These are phyloP conservation scores for Miscanthus sacchariflorus DNA, from an alignment of 202 grass and related monocot genomes.

Conservation along the genomic window DNA sequence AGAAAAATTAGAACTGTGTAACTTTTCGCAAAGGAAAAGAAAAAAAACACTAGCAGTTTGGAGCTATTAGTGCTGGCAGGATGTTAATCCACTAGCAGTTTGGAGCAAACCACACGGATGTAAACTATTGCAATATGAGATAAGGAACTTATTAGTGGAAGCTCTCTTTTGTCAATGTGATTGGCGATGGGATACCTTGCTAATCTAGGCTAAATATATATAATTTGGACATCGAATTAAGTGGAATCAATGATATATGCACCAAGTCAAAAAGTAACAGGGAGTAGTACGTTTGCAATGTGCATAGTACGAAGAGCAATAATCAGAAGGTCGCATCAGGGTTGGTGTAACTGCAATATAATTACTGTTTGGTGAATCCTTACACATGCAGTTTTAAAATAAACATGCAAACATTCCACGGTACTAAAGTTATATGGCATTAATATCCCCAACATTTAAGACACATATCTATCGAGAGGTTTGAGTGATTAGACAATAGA, in stretches of 20 bases:
- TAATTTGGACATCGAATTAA: background rate
- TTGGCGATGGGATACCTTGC: constrained; percentile 15
- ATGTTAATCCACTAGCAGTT: constrained; percentile 43
- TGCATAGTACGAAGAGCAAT: background rate
- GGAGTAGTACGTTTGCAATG: background rate
- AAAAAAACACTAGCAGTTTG: constrained; percentile 37
- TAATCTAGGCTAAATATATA: background rate
- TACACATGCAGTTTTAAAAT: background rate
- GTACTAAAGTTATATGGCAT: background rate
- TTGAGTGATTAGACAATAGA: background rate
- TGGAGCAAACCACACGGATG: constrained; percentile 19
- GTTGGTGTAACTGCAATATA: background rate
- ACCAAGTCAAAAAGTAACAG: background rate
- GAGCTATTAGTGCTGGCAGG: constrained; percentile 45
- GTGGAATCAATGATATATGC: background rate
- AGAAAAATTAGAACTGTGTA: constrained; percentile 4
- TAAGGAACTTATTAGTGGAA: constrained; percentile 28
- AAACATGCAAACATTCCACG: background rate
- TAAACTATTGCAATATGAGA: constrained; percentile 39
- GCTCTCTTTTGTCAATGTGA: constrained; percentile 29
- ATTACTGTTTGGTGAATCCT: background rate
- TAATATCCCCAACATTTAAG: background rate
- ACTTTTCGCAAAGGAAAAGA: background rate
- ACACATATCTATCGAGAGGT: background rate
- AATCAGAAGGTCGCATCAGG: background rate